phyloP scores from a whole-genome alignment of 345 rosid species.

The Xanthoceras sorbifolium region DNA sequence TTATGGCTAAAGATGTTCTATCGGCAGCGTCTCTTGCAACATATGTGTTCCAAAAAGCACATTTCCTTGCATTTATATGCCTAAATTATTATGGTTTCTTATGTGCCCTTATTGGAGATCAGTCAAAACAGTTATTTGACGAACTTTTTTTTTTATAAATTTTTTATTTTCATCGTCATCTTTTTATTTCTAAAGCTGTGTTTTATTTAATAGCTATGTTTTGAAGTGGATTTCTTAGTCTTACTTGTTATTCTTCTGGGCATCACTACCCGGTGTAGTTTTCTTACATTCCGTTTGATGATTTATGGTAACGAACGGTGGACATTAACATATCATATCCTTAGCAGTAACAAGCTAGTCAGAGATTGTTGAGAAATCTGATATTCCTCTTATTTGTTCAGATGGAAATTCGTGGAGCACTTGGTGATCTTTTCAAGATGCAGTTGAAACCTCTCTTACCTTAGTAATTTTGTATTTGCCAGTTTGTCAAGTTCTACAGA shows the following conservation, averaged over 20 bases:
- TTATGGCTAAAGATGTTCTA: neutral
- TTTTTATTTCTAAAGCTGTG: neutral
- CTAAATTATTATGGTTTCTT: neutral
- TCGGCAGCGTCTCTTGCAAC: neutral
- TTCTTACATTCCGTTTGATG: neutral
- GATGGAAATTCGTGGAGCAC: constrained; percentile 95
- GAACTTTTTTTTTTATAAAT: neutral
- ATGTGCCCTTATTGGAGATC: neutral
- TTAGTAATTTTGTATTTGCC: constrained; percentile 22
- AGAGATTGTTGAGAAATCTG: neutral
- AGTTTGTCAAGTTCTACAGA: neutral
- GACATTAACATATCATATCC: neutral
- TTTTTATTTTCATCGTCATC: neutral
- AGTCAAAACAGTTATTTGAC: neutral
- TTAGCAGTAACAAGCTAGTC: neutral
- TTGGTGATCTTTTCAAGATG: constrained; percentile 79
- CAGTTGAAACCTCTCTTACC: constrained; percentile 85
- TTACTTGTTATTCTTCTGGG: neutral
- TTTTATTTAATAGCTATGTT: neutral
- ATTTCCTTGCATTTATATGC: neutral
- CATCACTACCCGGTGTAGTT: neutral
- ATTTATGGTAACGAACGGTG: neutral
- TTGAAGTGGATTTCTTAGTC: constrained; percentile 5
- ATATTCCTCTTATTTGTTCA: constrained; percentile 30
- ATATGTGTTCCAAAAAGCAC: neutral